Evolutionary conservation across 805 yeast species (phyloP).

Genomic region (Metschnikowia bowlesiae): DNA sequence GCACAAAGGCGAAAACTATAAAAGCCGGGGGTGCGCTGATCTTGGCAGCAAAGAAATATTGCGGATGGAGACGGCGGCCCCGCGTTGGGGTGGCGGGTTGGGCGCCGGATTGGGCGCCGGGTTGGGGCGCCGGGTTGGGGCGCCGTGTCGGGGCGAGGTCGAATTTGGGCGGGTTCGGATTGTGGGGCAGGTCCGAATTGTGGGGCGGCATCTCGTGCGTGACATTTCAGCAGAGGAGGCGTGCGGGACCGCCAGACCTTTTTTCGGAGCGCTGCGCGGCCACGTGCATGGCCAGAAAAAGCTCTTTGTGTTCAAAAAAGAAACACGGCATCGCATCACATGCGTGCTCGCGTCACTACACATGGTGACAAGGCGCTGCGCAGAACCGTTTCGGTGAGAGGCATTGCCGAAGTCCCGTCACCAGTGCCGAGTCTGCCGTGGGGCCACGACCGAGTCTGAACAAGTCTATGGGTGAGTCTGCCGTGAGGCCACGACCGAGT

Average conservation of each 20-base stretch:
- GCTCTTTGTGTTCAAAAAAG: background rate
- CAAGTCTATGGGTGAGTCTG: too few species aligned
- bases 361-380: background rate
- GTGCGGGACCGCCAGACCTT: background rate
- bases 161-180: background rate
- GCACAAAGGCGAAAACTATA: background rate
- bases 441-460: too few species aligned
- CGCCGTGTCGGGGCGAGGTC: too few species aligned
- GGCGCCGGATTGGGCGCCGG: background rate
- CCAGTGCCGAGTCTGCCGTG: too few species aligned
- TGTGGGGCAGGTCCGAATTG: background rate
- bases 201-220: background rate
- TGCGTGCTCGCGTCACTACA: background rate
- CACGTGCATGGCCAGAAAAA: background rate
- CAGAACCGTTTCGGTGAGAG: background rate
- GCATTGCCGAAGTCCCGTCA: background rate
- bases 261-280: background rate
- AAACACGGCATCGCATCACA: background rate
- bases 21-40: background rate
- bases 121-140: background rate
- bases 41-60: too few species aligned
- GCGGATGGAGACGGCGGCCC: too few species aligned
- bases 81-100: background rate
- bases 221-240: background rate
- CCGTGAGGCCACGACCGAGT: background rate